Conservation (phyloP, 1,139 yeast species). For the Debaryomycetaceae sp. region DNA sequence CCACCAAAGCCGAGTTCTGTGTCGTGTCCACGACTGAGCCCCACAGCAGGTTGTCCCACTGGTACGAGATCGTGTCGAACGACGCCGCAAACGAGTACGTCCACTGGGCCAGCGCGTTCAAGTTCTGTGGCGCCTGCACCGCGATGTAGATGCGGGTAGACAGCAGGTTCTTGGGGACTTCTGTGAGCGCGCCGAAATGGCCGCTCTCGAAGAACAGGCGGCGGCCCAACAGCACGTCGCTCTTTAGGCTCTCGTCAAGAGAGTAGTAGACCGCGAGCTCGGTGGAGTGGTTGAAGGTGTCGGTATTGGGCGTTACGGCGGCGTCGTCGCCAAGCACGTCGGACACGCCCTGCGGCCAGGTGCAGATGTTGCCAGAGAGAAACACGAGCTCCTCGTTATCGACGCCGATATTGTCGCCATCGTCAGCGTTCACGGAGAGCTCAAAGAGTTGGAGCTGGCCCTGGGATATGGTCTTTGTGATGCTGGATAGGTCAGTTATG, state of each 20-base stretch:
- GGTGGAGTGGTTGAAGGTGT: slow-evolving; percentile 16
- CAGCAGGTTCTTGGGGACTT: slow-evolving; percentile 12
- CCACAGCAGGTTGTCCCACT: slow-evolving; percentile 56
- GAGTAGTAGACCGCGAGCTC: slow-evolving; percentile 38
- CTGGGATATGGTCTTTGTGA: slow-evolving; percentile 25
- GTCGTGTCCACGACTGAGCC: slow-evolving; percentile 65
- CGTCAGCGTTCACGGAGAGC: slow-evolving; percentile 33
- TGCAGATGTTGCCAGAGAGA: slow-evolving; percentile 50
- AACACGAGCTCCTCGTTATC: slow-evolving; percentile 45
- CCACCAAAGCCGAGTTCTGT: slow-evolving; percentile 55
- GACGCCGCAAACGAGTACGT: slow-evolving; percentile 62
- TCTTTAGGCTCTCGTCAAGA: slow-evolving; percentile 31
- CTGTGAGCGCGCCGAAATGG: slow-evolving; percentile 46
- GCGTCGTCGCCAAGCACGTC: slow-evolving; percentile 3
- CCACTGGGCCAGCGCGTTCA: slow-evolving; percentile 34
- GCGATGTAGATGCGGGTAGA: slow-evolving; percentile 33
- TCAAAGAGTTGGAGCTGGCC: slow-evolving; percentile 33
- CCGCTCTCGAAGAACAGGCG: slow-evolving; percentile 34
- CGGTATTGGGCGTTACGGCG: not conserved
- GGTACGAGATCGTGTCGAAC: slow-evolving; percentile 52
- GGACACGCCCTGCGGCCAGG: slow-evolving; percentile 27
- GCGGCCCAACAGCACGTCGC: slow-evolving; percentile 17
- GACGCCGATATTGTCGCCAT: slow-evolving; percentile 28
- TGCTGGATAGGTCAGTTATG: too few species aligned
- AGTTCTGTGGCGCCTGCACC: slow-evolving; percentile 35